phyloP scores from a whole-genome alignment of 352 stramenopile species.

The Hyaloperonospora arabidopsidis region DNA sequence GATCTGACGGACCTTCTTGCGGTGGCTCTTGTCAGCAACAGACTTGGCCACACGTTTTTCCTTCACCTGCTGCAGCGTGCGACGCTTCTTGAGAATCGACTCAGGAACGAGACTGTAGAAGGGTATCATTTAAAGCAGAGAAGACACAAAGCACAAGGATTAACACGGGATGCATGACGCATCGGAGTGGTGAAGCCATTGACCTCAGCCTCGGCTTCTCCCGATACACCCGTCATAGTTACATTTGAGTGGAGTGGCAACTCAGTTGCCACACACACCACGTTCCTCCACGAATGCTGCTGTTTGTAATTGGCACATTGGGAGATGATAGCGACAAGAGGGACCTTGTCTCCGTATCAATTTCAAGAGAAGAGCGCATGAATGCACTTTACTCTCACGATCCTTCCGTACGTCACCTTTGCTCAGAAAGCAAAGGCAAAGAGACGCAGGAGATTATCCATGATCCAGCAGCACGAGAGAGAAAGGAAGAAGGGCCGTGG shows the following conservation, averaged over 20 bases:
- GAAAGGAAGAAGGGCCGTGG: conserved; percentile 1
- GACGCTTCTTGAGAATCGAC: conserved; percentile 88
- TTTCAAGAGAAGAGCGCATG: conserved; percentile 76
- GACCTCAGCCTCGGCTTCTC: neutral
- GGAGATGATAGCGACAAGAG: conserved; percentile 46
- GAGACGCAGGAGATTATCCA: conserved; percentile 48
- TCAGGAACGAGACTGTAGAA: conserved; percentile 75
- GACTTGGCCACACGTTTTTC: conserved; percentile 76
- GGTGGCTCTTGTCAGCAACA: conserved; percentile 69
- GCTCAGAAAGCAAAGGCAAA: neutral
- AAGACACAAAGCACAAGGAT: conserved; percentile 23
- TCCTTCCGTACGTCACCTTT: conserved; percentile 48
- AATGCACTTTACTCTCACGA: conserved; percentile 74
- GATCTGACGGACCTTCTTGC: conserved; percentile 83
- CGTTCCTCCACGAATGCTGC: conserved; percentile 73
- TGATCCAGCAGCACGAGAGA: conserved; percentile 15
- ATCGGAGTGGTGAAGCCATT: conserved; percentile 20
- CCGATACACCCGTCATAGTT: conserved; percentile 82
- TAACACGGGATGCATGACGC: conserved; percentile 66
- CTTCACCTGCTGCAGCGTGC: conserved; percentile 83
- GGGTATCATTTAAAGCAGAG: neutral
- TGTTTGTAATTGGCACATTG: conserved; percentile 40
- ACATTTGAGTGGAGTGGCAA: conserved; percentile 78
- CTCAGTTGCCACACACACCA: conserved; percentile 66
- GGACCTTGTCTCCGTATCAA: conserved; percentile 48